phyloP scores from a whole-genome alignment of 768 basidiomycete species.

The Tricholomella constricta region DNA sequence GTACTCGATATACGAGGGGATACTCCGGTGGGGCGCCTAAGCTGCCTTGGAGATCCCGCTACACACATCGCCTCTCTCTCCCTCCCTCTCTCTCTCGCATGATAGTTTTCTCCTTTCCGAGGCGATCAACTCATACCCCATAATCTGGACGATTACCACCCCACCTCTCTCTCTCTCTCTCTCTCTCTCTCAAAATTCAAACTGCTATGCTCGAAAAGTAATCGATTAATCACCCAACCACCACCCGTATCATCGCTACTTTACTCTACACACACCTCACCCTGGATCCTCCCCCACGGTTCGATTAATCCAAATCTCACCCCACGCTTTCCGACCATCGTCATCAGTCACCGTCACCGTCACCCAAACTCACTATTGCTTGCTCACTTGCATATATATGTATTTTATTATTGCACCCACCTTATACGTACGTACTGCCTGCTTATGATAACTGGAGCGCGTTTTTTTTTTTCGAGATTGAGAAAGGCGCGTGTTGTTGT shows the following conservation, averaged over 20 bases:
- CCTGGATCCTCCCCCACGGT: too few species aligned
- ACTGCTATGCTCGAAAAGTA: constrained; percentile 7
- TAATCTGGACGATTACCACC: background rate
- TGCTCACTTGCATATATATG: background rate
- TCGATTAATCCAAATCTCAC: too few species aligned
- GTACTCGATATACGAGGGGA: constrained; percentile 93
- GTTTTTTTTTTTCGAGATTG: constrained; percentile 16
- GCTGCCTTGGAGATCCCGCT: background rate
- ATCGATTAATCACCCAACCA: constrained; percentile 10
- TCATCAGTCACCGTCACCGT: background rate
- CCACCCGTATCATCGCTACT: too few species aligned
- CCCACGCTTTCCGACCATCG: background rate
- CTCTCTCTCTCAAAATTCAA: too few species aligned
- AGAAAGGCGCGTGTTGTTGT: too few species aligned
- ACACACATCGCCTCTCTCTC: background rate
- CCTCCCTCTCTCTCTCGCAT: background rate
- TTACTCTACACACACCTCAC: too few species aligned
- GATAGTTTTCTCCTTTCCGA: too few species aligned
- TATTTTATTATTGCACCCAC: constrained; percentile 3
- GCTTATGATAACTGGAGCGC: background rate
- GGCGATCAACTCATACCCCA: constrained; percentile 1
- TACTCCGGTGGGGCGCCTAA: constrained; percentile 58
- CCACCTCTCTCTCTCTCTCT: too few species aligned
- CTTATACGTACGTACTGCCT: background rate
- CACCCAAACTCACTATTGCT: too few species aligned